phyloP scores from a whole-genome alignment of 2,329 filamentous ascomycete genomes.

The Cladosporium sp. region DNA sequence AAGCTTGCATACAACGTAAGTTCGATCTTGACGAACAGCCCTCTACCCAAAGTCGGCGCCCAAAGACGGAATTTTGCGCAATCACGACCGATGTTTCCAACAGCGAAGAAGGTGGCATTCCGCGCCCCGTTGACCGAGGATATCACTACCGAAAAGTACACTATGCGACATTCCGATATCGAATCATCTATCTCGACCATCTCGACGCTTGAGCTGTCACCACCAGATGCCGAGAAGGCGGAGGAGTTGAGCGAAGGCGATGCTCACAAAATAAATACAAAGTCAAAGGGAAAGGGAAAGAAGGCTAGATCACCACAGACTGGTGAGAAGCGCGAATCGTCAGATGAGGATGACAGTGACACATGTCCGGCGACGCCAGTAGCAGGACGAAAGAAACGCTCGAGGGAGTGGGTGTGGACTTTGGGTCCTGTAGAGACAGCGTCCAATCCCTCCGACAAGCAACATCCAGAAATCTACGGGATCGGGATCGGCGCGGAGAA shows the following conservation, averaged over 20 bases:
- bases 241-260: constrained; percentile 13
- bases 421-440: constrained; percentile 44
- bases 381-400: constrained; percentile 55
- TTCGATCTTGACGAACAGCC: constrained; percentile 52
- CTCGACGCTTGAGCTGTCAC: constrained; percentile 32
- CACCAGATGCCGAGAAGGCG: constrained; percentile 18
- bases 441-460: not conserved
- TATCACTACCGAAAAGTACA: constrained; percentile 59
- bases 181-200: constrained; percentile 42
- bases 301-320: constrained; percentile 24
- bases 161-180: constrained; percentile 59
- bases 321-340: constrained; percentile 49
- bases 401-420: constrained; percentile 61
- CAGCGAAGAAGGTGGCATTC: constrained; percentile 61
- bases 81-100: constrained; percentile 53
- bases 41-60: constrained; percentile 37
- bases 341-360: constrained; percentile 51
- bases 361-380: constrained; percentile 56
- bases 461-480: not conserved
- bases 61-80: constrained; percentile 35
- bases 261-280: constrained; percentile 11
- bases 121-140: constrained; percentile 59
- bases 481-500: constrained; percentile 13
- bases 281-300: constrained; percentile 9
- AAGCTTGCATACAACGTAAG: constrained; percentile 48